A percentile compares a stretch with the other conserved stretches of the same genome.
phyloP scores from a whole-genome alignment of 495 filamentous ascomycete species.

The Neurospora africana region DNA sequence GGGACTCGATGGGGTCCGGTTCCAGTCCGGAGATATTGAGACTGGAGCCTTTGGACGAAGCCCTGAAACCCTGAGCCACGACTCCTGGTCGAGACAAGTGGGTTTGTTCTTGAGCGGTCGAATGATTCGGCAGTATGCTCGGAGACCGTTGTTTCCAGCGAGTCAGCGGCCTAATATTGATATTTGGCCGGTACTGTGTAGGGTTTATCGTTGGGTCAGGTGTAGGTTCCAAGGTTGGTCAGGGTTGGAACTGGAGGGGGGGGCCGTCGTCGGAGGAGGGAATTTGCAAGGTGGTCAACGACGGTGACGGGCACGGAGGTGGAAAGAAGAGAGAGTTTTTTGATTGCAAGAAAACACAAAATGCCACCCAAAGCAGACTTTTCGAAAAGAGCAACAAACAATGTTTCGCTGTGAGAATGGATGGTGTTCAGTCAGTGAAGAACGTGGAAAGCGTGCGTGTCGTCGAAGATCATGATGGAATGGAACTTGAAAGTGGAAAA shows the following conservation, averaged over 20 bases:
- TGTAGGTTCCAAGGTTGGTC: neutral
- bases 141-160: neutral
- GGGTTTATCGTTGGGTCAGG: neutral
- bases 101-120: neutral
- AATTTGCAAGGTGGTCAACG: neutral
- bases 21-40: neutral
- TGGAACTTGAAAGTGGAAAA: neutral
- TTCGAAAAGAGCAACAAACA: neutral
- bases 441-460: neutral
- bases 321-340: neutral
- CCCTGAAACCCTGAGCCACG: neutral
- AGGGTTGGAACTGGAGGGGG: neutral
- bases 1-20: neutral
- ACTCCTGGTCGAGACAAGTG: neutral
- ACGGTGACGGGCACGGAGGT: neutral
- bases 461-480: neutral
- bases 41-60: neutral
- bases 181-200: neutral
- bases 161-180: neutral
- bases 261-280: neutral
- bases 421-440: neutral
- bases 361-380: neutral
- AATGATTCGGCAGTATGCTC: neutral
- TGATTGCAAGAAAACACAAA: neutral
- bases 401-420: neutral